Percentiles rank a stretch among this genome's conserved stretches.
These are phyloP conservation scores for Botryotinia calthae DNA, from an alignment of 2,329 filamentous ascomycete genomes.

Conservation along the genomic window DNA sequence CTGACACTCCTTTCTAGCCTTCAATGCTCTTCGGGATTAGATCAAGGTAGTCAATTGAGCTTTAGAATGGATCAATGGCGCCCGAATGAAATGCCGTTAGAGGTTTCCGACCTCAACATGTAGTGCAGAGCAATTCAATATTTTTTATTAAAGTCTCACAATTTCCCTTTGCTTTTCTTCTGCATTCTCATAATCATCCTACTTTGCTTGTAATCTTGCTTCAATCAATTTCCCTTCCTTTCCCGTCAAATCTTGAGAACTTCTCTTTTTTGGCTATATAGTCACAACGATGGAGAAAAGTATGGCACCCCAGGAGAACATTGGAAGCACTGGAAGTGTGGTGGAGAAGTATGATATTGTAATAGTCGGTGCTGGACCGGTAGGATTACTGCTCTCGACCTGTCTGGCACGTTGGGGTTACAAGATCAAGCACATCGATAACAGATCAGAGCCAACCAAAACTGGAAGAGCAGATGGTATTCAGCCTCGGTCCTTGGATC, in stretches of 20 bases:
- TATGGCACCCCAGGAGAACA: conserved; percentile 26
- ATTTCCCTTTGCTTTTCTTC: neutral
- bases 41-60: conserved; percentile 8
- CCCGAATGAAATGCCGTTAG: conserved; percentile 7
- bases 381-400: conserved; percentile 82
- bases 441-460: conserved; percentile 76
- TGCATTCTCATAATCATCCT: neutral
- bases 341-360: conserved; percentile 60
- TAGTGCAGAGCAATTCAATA: neutral
- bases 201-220: neutral
- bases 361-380: conserved; percentile 85
- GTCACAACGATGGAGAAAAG: conserved; percentile 28
- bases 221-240: neutral
- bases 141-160: neutral
- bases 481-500: conserved; percentile 82
- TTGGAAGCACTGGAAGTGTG: conserved; percentile 16
- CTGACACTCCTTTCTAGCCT: neutral
- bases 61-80: neutral
- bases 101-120: neutral
- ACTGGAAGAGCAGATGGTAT: conserved; percentile 91
- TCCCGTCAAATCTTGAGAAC: neutral
- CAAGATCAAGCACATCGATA: conserved; percentile 93
- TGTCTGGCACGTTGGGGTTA: conserved; percentile 91
- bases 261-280: neutral
- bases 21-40: neutral